Evolutionary conservation across 192 early-diverging fungal genomes (phyloP), one percentile per base, ranked within the genome.

Genomic region (Physocladia obscura): DNA sequence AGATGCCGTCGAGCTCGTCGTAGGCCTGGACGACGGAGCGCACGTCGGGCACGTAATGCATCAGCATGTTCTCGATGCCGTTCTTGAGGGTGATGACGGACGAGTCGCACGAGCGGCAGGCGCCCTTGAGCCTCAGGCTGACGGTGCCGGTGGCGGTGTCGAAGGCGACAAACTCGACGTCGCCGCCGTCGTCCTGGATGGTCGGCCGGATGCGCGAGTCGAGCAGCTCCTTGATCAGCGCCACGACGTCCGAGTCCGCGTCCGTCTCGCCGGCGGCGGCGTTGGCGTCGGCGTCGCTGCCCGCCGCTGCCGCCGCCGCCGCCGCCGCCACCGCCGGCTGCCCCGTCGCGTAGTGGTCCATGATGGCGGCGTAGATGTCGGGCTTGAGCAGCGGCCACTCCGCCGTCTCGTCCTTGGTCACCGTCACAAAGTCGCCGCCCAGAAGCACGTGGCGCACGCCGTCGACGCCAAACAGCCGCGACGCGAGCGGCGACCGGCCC

Each of bases 11-110:
- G 26, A 88, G 77, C 56, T 90, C 92, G 73, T 97, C 95, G 65
- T 91, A 82, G 1, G 93, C 91, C 70, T 97, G 93, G 67, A 95
- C 93, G n/a, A 85, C 79, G 2, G 54, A 72, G 4, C 88, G 83
- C 21, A 99, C 93, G 64, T 98, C 97, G 0, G 96, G 95, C 62
- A 99, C 88, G 62, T 98, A 99, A 76, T 99, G 95, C 87, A 93
- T 94, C 61, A 99, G 80, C 97, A 99, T 99, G 55, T 94, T 97
- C 76, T 99, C 97, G 49, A 99, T 97, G 0, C 97, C 97, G 71
- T 97, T 97, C 84, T 97, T 99, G 29, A 99, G 82, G 0, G 96
- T 99, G 6, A 98, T 87, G 0, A 88, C 82, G 40, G 11, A 13
- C 11, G 11, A 13, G 34, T 94, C 90, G 69, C 97, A 99, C 13